Base-by-base conservation (phyloP, 257 asterid species). In the Cordia subcordata region DNA sequence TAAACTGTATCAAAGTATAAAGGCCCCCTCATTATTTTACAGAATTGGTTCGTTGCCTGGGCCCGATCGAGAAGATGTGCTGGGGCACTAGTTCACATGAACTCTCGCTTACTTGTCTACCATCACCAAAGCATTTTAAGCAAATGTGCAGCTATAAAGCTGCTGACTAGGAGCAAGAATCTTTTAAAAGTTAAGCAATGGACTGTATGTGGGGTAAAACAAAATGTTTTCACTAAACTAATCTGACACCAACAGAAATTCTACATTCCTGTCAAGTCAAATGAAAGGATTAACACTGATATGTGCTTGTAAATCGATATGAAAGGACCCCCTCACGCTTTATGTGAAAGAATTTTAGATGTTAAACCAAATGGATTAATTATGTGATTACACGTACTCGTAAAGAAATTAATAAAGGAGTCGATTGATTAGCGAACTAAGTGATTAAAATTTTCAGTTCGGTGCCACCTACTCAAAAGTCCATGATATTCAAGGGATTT, bases 191-290 rank as follows among this genome's bases (percentile, higher is more conserved):
- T 55, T 53, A 61, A 45, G 38, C 53, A 32, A 35, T 53, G 63
- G 19, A 46, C 42, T 38, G 27, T 35, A n/a, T n/a, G n/a, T 10
- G 58, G 21, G 53, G 4, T 18, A 49, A 60, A 13, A 16, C 37
- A 18, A 44, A 19, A 49, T 49, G 4, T 27, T 50, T 20, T 10
- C n/a, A n/a, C n/a, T n/a, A n/a, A n/a, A n/a, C n/a, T n/a, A n/a
- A n/a, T n/a, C n/a, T 13, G 22, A 5, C 33, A 33, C 33, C 55
- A 42, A 50, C 54, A 54, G 33, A 35, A 59, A 60, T 59, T 45
- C 67, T 47, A 61, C 61, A 27, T n/a, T 68, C 52, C 58, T 13
- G 60, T 60, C 67, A 67, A 45, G 45, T 60, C 58, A 53, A 53
- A 51, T 15, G 51, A 32, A 14, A 37, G 51, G 32, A 37, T 42